phyloP scores from a whole-genome alignment of 352 stramenopile genomes.

The Phytophthora uliginosa region DNA sequence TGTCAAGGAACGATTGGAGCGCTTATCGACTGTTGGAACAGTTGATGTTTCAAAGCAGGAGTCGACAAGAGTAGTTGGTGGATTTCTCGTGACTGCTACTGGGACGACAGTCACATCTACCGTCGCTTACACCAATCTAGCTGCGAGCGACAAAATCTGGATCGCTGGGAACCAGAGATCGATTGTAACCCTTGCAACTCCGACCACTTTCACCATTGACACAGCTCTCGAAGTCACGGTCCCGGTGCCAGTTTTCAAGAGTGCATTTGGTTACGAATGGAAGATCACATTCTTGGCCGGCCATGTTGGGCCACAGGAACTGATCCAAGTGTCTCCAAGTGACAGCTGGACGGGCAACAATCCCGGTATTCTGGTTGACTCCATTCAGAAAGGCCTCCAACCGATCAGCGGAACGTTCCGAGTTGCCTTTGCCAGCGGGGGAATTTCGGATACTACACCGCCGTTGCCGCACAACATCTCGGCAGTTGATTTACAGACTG shows the following conservation, averaged over 20 bases:
- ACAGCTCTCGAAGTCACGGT: constrained; percentile 30
- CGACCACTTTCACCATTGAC: constrained; percentile 34
- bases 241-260: constrained; percentile 74
- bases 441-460: constrained; percentile 87
- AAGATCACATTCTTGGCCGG: constrained; percentile 79
- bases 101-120: constrained; percentile 50
- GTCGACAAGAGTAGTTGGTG: constrained; percentile 56
- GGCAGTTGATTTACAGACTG: constrained; percentile 80
- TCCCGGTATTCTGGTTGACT: constrained; percentile 85
- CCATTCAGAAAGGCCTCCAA: constrained; percentile 86
- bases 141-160: constrained; percentile 54
- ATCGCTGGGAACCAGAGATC: constrained; percentile 54
- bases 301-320: constrained; percentile 86
- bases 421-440: constrained; percentile 71
- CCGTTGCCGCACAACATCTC: constrained; percentile 91
- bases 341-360: constrained; percentile 97
- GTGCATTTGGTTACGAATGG: constrained; percentile 79
- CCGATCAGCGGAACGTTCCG: constrained; percentile 95
- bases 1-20: constrained; percentile 74
- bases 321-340: constrained; percentile 86
- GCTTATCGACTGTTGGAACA: constrained; percentile 69
- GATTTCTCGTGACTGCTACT: constrained; percentile 53
- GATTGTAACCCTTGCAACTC: constrained; percentile 27
- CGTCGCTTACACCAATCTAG: constrained; percentile 27
- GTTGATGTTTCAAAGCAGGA: constrained; percentile 62